phyloP scores from a whole-genome alignment of 2,329 filamentous ascomycete species.

The Fusarium kyushuense region DNA sequence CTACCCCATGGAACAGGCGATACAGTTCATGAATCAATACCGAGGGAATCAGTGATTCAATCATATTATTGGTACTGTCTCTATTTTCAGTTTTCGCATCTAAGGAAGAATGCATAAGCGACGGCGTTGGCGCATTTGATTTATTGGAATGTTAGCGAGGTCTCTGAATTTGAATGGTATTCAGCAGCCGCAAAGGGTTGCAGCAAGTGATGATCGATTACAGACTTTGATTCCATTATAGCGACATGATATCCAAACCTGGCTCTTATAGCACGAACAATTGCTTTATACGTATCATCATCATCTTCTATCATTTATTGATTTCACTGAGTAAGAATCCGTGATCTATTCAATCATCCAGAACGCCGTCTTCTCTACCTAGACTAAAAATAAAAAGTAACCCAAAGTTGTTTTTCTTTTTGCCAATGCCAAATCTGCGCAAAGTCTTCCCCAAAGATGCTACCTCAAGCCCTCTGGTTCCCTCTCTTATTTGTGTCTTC shows the following conservation, averaged over 20 bases:
- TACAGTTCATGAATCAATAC: constrained; percentile 76
- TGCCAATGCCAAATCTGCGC: constrained; percentile 13
- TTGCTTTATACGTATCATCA: constrained; percentile 7
- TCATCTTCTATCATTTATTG: constrained; percentile 20
- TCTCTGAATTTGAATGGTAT: constrained; percentile 2
- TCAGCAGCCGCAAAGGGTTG: constrained; percentile 5
- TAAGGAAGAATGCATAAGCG: constrained; percentile 46
- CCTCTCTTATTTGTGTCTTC: constrained; percentile 37
- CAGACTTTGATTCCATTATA: constrained; percentile 20
- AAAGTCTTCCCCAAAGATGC: neutral
- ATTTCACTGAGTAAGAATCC: neutral
- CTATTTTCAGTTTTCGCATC: constrained; percentile 23
- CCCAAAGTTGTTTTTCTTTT: neutral
- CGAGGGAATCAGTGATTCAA: constrained; percentile 49
- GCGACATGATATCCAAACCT: constrained; percentile 43
- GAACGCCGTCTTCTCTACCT: constrained; percentile 42
- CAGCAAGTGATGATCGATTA: constrained; percentile 24
- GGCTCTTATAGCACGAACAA: constrained; percentile 16
- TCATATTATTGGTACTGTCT: constrained; percentile 20
- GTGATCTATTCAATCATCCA: constrained; percentile 23
- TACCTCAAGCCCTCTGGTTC: constrained; percentile 10
- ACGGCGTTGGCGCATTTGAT: constrained; percentile 47
- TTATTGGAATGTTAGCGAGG: constrained; percentile 35
- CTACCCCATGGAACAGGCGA: constrained; percentile 86
- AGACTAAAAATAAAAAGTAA: constrained; percentile 10